These are phyloP conservation scores for Pseudozyma flocculosa DNA, from an alignment of 1,284 basidiomycete species.

Conservation along the genomic window DNA sequence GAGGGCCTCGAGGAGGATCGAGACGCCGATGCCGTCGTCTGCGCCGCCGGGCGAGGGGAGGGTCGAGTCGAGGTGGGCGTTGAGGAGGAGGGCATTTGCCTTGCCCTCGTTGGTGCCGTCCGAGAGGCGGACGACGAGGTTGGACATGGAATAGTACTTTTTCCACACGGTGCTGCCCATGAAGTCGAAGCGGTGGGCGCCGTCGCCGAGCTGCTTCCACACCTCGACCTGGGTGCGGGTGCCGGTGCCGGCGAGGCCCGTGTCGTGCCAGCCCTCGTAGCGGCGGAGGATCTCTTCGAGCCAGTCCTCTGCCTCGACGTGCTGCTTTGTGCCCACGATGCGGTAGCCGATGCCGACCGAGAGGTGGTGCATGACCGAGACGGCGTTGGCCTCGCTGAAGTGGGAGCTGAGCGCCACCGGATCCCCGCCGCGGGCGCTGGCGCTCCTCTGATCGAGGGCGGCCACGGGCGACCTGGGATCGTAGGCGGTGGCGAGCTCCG, in stretches of 20 bases:
- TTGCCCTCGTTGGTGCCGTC: conserved; percentile 68
- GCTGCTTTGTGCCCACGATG: conserved; percentile 86
- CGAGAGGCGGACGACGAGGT: conserved; percentile 84
- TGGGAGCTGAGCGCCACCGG: conserved; percentile 15
- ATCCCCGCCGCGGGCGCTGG: no score
- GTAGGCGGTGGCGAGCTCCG: conserved; percentile 29
- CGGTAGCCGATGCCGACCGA: conserved; percentile 82
- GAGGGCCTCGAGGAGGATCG: conserved; percentile 80
- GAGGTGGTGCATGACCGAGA: conserved; percentile 50
- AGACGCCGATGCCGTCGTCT: conserved; percentile 78
- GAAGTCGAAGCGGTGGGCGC: conserved; percentile 54
- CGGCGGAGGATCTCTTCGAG: conserved; percentile 69
- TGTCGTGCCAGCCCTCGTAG: conserved; percentile 60
- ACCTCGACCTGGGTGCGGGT: conserved; percentile 51
- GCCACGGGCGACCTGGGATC: conserved; percentile 16
- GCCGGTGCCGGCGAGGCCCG: conserved; percentile 9
- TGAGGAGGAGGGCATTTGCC: conserved; percentile 69
- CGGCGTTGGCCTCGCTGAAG: conserved; percentile 51
- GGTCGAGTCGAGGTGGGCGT: conserved; percentile 79
- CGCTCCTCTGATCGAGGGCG: conserved; percentile 10
- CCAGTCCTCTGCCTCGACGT: conserved; percentile 81
- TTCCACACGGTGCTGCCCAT: conserved; percentile 74
- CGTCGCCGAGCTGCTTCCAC: conserved; percentile 54
- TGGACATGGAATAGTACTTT: conserved; percentile 80
- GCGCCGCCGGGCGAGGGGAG: conserved; percentile 61